Evolutionary conservation across 2,329 filamentous ascomycete species (phyloP), one percentile per base, ranked within the genome.

Genomic region (Monosporascus sp.): DNA sequence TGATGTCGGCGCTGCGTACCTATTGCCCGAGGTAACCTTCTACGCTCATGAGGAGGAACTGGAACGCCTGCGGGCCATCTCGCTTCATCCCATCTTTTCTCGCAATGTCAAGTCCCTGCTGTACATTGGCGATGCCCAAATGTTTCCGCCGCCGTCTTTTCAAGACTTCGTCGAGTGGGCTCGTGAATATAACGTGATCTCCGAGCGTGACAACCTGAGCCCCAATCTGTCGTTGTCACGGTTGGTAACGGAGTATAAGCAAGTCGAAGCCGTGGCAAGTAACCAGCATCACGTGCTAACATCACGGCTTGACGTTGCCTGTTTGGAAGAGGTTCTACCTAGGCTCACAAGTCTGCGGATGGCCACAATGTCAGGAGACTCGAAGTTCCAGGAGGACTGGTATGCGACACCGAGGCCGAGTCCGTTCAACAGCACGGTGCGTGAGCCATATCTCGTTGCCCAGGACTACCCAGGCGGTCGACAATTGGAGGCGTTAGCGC

Each of bases 1-100:
- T 2, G 38, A 22, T 3, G 31, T 56, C 6, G 54, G 37, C 20
- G 54, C 31, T 7, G 45, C 45, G 37, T 37, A 54, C 79, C 47
- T 84, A 78, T 35, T 79, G 65, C 8, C 70, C 60, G 17, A 68
- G 40, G 37, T 63, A 54, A 24, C 44, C 3, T 11, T 61, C 59
- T 18, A 55, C 4, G 11, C 61, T 31, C 17, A 63, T 53, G n/a
- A 60, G 31, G 40, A 54, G 24, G 51, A 53, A n/a, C 41, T 56
- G 8, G 49, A 22, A 11, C 49, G 49, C 11, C 40, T 56, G 22
- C 49, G 51, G 18, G 45, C 28, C 15, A 54, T 56, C 31, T 49
- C 54, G 7, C 45, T 26, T 4, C 48, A 51, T 35, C 31, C 37
- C 5, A 15, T 40, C 26, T n/a, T 56, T 9, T 31, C 54, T 4